Evolutionary conservation across 2,329 filamentous ascomycete genomes (phyloP), one percentile per base, ranked within the genome.

Genomic region (Neopestalotiopsis sp.): DNA sequence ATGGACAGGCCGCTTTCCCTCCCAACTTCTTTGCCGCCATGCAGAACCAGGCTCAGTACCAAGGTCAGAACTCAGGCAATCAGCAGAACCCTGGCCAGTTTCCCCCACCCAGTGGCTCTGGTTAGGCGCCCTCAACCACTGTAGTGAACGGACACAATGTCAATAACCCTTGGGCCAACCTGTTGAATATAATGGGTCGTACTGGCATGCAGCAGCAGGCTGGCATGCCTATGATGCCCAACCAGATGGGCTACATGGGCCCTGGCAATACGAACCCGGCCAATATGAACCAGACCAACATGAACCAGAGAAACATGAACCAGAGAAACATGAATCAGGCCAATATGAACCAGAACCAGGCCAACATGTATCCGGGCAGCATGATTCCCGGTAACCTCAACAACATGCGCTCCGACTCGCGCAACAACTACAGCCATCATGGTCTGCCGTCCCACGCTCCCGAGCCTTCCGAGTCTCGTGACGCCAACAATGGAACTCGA

Each of bases 21-120:
- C 89, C 89, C 3, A 84, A 86, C 1, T 86, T 91, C 75, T 82
- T 90, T 69, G 84, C 86, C 56, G 84, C 82, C 4, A 70, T 86
- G 45, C 82, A 86, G 78, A 80, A 76, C 53, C 83, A 85, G 68
- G 68, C 71, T 28, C 77, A 76, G 53, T 72, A 70, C 12, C 76
- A 85, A 68, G 79, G n/a, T 28, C 75, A 67, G 30, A 40, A 42
- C 49, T 6, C 32, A 10, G 62, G 61, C 38, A 69, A 66, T 14
- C 79, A 81, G 65, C 81, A 82, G 70, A 13, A 30, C 4, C 80
- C 79, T 34, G 70, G 73, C 10, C 75, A 76, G 57, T 78, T 76
- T 76, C 70, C 75, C 17, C 72, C 74, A 5, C 74, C 73, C 68
- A 73, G 73, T 45, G 71, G 74, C 45, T 73, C 70, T 61, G 74